Base-by-base conservation (phyloP, 2,329 filamentous ascomycete species). In the Atkinsonella texensis region DNA sequence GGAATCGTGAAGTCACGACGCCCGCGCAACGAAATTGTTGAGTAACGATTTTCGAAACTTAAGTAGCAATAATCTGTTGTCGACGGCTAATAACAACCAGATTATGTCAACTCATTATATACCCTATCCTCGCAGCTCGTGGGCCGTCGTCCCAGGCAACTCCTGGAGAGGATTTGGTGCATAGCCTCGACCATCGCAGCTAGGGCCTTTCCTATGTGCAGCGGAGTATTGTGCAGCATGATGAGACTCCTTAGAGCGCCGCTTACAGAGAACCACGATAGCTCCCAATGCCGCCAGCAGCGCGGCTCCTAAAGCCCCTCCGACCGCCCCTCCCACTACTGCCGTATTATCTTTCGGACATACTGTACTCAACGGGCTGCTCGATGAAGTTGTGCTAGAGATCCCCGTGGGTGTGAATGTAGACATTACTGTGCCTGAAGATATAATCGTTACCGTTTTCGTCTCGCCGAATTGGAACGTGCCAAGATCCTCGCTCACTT, bases 291-390 rank as follows among this genome's bases (percentile, higher is more conserved):
- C 56, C 2, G 55, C 58, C 15, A 61, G 50, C 20, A 61, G 50
- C 20, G 55, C 58, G n/a, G 54, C 56, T 6, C 58, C 58, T 4
- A 61, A 51, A 4, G 51, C 54, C 20, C 56, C 57, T 10, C 59
- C 57, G 2, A 60, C 56, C 1, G 57, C 57, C 4, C 57, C 58
- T 10, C 57, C 58, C 23, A 61, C 57, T 3, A 57, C 52, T 1
- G 55, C 57, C 12, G 57, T 51, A 7, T 57, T 60, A 46, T 59
- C 54, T 32, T 54, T 54, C 1, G 59, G 58, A 23, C 59, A 61
- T 13, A 35, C 31, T 28, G 41, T 32, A 40, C 17, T 17, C 5
- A 42, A 3, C 15, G 42, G 18, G 43, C 1, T 13, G 18, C 13
- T 45, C 42, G 18, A 1, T 4, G 45, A 23, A n/a, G 46, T 35